Evolutionary conservation across 1,284 basidiomycete species (phyloP).

Genomic region (Ganoderma leucocontextum): DNA sequence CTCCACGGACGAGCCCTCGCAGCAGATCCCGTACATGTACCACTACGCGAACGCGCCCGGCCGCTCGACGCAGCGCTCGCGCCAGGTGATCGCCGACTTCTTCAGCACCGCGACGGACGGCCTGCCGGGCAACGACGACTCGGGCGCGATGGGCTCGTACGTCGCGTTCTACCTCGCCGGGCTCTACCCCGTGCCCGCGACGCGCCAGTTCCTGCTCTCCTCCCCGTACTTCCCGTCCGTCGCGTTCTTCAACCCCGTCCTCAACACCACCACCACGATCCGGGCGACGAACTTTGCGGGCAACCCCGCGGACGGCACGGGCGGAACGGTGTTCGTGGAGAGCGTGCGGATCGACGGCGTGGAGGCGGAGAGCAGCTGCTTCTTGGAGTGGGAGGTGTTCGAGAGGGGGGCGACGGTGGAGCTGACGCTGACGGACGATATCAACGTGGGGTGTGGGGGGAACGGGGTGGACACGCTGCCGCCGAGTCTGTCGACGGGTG

Average conservation of each 20-base stretch:
- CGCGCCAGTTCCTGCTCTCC: slow-evolving; percentile 64
- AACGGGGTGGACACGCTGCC: slow-evolving; percentile 54
- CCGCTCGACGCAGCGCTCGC: slow-evolving; percentile 61
- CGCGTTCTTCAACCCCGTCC: slow-evolving; percentile 65
- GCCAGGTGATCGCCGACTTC: slow-evolving; percentile 60
- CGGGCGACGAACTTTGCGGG: slow-evolving; percentile 57
- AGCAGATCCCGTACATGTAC: slow-evolving; percentile 72
- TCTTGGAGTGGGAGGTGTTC: slow-evolving; percentile 69
- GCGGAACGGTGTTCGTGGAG: slow-evolving; percentile 65
- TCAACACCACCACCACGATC: slow-evolving; percentile 66
- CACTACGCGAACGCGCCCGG: slow-evolving; percentile 68
- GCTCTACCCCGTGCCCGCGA: slow-evolving; percentile 70
- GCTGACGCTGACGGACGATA: slow-evolving; percentile 59
- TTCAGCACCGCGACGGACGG: slow-evolving; percentile 64
- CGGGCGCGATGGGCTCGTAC: slow-evolving; percentile 76
- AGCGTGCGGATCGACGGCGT: slow-evolving; percentile 63
- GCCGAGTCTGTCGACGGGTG: slow-evolving; percentile 68
- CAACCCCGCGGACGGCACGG: slow-evolving; percentile 58
- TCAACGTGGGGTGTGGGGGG: slow-evolving; percentile 57
- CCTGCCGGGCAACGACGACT: slow-evolving; percentile 64
- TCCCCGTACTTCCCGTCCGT: slow-evolving; percentile 69
- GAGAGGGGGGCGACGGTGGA: slow-evolving; percentile 56
- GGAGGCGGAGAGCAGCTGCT: slow-evolving; percentile 66
- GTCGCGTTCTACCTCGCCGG: slow-evolving; percentile 67
- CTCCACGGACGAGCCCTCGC: slow-evolving; percentile 66